phyloP scores from a whole-genome alignment of 768 basidiomycete genomes.

The Saitozyma podzolica region DNA sequence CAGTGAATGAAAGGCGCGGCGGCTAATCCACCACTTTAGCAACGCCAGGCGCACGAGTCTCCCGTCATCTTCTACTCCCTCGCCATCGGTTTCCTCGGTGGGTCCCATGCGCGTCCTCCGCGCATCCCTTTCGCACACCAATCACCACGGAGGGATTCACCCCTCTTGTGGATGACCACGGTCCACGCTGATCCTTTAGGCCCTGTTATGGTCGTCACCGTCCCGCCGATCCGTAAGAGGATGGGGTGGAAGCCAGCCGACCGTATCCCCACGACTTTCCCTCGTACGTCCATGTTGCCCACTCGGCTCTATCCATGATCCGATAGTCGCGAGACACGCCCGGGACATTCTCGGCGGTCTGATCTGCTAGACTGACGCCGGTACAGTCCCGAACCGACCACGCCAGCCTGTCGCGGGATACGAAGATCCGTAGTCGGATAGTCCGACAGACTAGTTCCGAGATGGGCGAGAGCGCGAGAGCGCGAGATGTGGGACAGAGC shows the following conservation, averaged over 20 bases:
- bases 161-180: neutral
- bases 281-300: constrained; percentile 63
- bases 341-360: neutral
- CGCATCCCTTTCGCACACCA: neutral
- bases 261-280: constrained; percentile 70
- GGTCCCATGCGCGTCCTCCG: constrained; percentile 7
- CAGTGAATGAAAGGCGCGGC: neutral
- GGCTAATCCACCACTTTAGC: constrained; percentile 56
- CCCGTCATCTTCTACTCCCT: constrained; percentile 88
- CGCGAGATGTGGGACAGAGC: too few species aligned
- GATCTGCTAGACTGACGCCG: neutral
- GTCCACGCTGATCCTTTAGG: constrained; percentile 53
- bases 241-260: constrained; percentile 72
- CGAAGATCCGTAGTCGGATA: constrained; percentile 58
- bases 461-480: too few species aligned
- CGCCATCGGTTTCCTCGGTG: constrained; percentile 62
- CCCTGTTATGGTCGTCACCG: constrained; percentile 67
- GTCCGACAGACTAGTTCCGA: too few species aligned
- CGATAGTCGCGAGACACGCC: too few species aligned
- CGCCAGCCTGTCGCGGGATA: constrained; percentile 71
- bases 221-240: constrained; percentile 77
- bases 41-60: constrained; percentile 85
- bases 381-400: constrained; percentile 68
- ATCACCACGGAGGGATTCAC: neutral
- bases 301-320: too few species aligned